These are phyloP conservation scores for Lipomyces yamadae DNA, from an alignment of 805 yeast species.

Conservation along the genomic window DNA sequence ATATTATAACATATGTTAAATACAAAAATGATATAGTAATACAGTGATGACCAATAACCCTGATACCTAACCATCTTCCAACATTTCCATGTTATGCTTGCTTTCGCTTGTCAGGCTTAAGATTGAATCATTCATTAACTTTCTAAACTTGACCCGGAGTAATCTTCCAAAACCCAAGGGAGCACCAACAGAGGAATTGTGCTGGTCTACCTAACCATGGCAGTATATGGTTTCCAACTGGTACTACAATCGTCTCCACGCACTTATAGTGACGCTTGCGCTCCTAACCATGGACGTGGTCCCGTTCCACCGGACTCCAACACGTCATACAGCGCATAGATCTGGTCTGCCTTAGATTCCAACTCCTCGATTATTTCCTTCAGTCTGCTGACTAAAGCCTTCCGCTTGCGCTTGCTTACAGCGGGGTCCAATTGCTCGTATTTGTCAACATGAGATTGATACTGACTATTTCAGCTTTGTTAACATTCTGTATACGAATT, in stretches of 20 bases:
- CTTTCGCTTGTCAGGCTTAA: neutral
- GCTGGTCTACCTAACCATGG: no score
- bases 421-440: conserved; percentile 34
- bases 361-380: conserved; percentile 27
- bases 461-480: conserved; percentile 12
- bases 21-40: conserved; percentile 7
- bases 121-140: neutral
- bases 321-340: conserved; percentile 38
- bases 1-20: neutral
- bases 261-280: neutral
- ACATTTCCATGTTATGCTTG: neutral
- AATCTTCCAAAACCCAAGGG: neutral
- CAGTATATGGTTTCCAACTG: neutral
- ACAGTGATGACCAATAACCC: neutral
- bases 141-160: neutral
- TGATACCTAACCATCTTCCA: neutral
- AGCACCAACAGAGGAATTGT: neutral
- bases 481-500: neutral
- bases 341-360: conserved; percentile 38
- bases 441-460: conserved; percentile 22
- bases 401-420: conserved; percentile 31
- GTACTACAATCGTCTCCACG: neutral
- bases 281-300: neutral
- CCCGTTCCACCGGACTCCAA: conserved; percentile 14
- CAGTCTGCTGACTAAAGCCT: conserved; percentile 24